phyloP scores from a whole-genome alignment of 1,284 basidiomycete genomes.

The Cryptococcus hybrid region DNA sequence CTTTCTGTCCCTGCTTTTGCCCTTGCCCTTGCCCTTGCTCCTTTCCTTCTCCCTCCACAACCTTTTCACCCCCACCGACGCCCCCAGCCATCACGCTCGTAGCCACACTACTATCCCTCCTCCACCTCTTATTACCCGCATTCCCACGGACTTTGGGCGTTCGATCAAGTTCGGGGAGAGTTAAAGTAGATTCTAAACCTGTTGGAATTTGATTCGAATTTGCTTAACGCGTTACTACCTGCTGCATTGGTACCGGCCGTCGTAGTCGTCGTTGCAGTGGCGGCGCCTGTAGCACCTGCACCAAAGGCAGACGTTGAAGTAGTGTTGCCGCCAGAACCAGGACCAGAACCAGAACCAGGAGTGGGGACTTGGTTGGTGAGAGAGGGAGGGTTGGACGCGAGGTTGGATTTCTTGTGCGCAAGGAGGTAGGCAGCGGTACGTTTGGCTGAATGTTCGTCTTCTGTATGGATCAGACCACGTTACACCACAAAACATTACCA shows the following conservation, averaged over 20 bases:
- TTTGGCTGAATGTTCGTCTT: constrained; percentile 35
- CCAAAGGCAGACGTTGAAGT: too few relatives aligned
- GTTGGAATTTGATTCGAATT: constrained; percentile 41
- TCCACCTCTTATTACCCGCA: constrained; percentile 6
- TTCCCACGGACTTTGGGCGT: constrained; percentile 35
- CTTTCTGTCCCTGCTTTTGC: constrained; percentile 1
- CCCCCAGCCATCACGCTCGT: constrained; percentile 27
- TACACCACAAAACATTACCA: not conserved
- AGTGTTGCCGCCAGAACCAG: too few relatives aligned
- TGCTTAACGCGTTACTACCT: not conserved
- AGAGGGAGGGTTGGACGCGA: constrained; percentile 8
- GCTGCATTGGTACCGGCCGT: too few relatives aligned
- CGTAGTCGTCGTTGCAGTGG: not conserved
- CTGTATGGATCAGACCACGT: constrained; percentile 5
- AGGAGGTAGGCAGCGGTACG: constrained; percentile 37
- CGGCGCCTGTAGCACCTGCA: not conserved
- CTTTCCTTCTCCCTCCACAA: constrained; percentile 19
- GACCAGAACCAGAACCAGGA: not conserved
- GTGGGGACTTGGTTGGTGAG: not conserved
- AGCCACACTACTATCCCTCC: constrained; percentile 28
- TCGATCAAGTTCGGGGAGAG: constrained; percentile 49
- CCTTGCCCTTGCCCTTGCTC: constrained; percentile 5
- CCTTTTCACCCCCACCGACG: constrained; percentile 48
- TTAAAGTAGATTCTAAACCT: constrained; percentile 52
- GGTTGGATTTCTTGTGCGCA: constrained; percentile 41